Base-by-base conservation (phyloP, 148 eudicot genomes). In the Fagopyrum esculentum region DNA sequence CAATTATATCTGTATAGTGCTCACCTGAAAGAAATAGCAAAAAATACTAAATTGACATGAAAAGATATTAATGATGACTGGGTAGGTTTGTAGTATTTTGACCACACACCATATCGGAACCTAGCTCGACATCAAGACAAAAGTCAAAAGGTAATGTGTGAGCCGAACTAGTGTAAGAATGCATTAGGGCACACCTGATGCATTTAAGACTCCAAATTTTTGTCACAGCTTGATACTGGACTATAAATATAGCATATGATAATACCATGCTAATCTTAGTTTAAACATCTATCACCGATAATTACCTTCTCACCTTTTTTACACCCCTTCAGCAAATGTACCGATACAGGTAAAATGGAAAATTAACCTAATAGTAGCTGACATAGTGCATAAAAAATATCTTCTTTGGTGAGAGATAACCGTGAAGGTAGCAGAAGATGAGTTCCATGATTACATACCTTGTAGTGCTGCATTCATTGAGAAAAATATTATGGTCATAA, bases 391-490 rank as follows among this genome's bases (percentile, higher is more conserved):
- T 10, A 57, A 0, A 7, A 57, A 19, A 17, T 19, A 19, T 22
- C 30, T 19, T 57, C 63, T 57, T 57, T 57, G 9, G 29, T 19
- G 12, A 49, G 52, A 0, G 12, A 12, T 10, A 49, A 49, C 52
- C 9, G 10, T 35, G 46, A 40, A 43, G 47, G 46, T 40, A 43
- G 12, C 15, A 13, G 71, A 60, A 12, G 47, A 35, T 43, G 17
- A 15, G 45, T 43, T 40, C 19, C 47, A 15, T 1, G 46, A 49
- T 47, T 4, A 19, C 11, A 51, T 83, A 95, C 99, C 99, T 90
- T 92, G 97, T 12, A 90, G 71, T 57, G 90, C 93, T 60, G 97
- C 97, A 84, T 89, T 95, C 54, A 82, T 56, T 3, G 99, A 90
- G 87, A 92, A 92, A 87, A 95, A 95, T 70, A 86, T 66, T 50